Percentiles rank a stretch among this genome's conserved stretches.
Conservation (phyloP, 2,329 filamentous ascomycete species). For the Fusarium annulatum region DNA sequence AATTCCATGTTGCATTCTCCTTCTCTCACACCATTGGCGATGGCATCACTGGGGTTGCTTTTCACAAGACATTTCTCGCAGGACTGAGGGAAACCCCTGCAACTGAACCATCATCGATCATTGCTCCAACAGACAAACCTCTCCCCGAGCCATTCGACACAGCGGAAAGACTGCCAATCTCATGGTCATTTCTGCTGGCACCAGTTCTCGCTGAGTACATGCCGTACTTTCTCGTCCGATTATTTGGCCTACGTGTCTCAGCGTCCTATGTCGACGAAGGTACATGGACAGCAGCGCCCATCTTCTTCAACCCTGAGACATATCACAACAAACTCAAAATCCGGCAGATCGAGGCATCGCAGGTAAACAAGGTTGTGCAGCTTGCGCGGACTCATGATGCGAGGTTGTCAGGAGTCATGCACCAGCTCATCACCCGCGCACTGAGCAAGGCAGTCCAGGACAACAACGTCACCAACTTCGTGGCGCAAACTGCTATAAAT, state of each 20-base stretch:
- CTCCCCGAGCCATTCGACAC: slow-evolving; percentile 40
- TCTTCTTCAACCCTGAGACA: slow-evolving; percentile 22
- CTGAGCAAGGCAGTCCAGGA: slow-evolving; percentile 33
- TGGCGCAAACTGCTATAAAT: slow-evolving; percentile 40
- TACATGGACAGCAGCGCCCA: slow-evolving; percentile 33
- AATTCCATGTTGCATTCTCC: slow-evolving; percentile 37
- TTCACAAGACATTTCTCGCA: slow-evolving; percentile 39
- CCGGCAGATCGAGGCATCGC: slow-evolving; percentile 15
- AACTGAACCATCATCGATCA: not conserved
- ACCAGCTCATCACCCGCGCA: slow-evolving; percentile 37
- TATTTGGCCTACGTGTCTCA: slow-evolving; percentile 27
- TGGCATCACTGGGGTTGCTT: slow-evolving; percentile 34
- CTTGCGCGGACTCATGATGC: slow-evolving; percentile 31
- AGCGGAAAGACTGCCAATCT: slow-evolving; percentile 36
- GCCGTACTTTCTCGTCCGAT: slow-evolving; percentile 28
- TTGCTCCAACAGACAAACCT: slow-evolving; percentile 6
- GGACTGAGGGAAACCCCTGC: not conserved
- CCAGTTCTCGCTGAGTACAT: slow-evolving; percentile 31
- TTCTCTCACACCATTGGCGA: slow-evolving; percentile 43
- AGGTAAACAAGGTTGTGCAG: slow-evolving; percentile 14
- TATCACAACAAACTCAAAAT: slow-evolving; percentile 31
- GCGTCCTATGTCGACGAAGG: slow-evolving; percentile 24
- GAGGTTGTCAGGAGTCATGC: slow-evolving; percentile 35
- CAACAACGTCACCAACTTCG: slow-evolving; percentile 38
- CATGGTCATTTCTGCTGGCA: slow-evolving; percentile 38